A percentile compares a stretch with the other conserved stretches of the same genome.
phyloP scores from a whole-genome alignment of 805 yeast genomes.

The Millerago galiae region DNA sequence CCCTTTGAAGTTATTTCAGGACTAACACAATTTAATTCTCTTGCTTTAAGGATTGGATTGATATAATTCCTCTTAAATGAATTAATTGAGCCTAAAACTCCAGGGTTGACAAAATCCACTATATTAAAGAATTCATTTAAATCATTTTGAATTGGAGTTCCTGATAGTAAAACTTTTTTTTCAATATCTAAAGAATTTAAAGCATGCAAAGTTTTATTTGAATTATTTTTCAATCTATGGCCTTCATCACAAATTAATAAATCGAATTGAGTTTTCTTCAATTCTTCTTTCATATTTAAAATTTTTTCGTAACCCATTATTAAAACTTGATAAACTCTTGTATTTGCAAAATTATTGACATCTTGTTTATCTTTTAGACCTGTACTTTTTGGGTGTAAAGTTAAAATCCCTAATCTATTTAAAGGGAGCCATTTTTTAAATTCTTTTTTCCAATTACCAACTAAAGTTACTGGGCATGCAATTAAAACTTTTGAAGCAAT shows the following conservation, averaged over 20 bases:
- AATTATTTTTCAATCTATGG: constrained; percentile 73
- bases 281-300: constrained; percentile 43
- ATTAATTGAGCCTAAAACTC: constrained; percentile 58
- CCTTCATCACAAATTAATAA: constrained; percentile 88
- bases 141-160: constrained; percentile 94
- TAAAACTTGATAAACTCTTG: constrained; percentile 77
- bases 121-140: constrained; percentile 75
- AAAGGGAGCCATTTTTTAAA: constrained; percentile 78
- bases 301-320: constrained; percentile 87
- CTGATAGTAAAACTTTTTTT: constrained; percentile 64
- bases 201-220: constrained; percentile 64
- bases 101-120: constrained; percentile 80
- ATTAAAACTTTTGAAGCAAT: constrained; percentile 56
- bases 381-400: constrained; percentile 44
- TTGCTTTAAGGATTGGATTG: constrained; percentile 62
- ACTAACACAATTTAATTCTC: constrained; percentile 58
- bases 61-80: constrained; percentile 57
- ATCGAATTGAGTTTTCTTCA: constrained; percentile 43
- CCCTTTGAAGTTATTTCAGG: constrained; percentile 48
- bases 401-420: constrained; percentile 53
- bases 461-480: constrained; percentile 87
- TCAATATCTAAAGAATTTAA: constrained; percentile 36
- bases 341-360: constrained; percentile 34
- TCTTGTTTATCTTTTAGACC: constrained; percentile 40
- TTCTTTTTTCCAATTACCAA: constrained; percentile 83